phyloP scores from a whole-genome alignment of 1,284 basidiomycete species.

The Ustilago bromivora region DNA sequence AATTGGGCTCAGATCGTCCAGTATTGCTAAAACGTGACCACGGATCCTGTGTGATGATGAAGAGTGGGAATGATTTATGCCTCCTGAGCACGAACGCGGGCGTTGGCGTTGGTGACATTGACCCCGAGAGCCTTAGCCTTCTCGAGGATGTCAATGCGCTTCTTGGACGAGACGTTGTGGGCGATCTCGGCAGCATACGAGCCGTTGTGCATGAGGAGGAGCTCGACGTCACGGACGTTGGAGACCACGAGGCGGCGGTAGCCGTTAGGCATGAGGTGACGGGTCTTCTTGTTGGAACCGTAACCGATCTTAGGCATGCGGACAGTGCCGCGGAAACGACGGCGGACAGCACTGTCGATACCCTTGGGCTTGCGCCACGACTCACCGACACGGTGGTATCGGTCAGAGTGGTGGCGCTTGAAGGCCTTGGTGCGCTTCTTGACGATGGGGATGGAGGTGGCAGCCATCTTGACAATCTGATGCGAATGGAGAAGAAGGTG shows the following conservation, averaged over 20 bases:
- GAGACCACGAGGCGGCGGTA: conserved; percentile 69
- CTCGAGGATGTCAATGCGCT: conserved; percentile 92
- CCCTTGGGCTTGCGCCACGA: conserved; percentile 69
- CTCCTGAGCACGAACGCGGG: conserved; percentile 97
- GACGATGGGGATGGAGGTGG: conserved; percentile 68
- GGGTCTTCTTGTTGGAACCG: conserved; percentile 70
- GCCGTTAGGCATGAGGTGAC: conserved; percentile 69
- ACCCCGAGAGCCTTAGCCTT: conserved; percentile 73
- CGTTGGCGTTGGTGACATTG: conserved; percentile 91
- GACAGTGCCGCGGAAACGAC: conserved; percentile 66
- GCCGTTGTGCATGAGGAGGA: conserved; percentile 82
- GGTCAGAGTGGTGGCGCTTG: conserved; percentile 69
- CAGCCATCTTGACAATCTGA: conserved; percentile 63
- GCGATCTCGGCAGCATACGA: conserved; percentile 96
- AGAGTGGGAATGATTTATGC: conserved; percentile 61
- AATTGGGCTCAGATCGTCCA: conserved; percentile 9
- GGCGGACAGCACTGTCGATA: conserved; percentile 68
- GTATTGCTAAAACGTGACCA: conserved; percentile 18
- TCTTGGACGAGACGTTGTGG: conserved; percentile 95
- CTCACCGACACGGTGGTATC: conserved; percentile 67
- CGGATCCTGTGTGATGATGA: conserved; percentile 17
- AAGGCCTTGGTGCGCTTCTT: conserved; percentile 70
- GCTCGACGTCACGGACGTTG: conserved; percentile 68
- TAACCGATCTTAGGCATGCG: conserved; percentile 70
- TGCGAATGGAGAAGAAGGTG: background rate